phyloP scores from a whole-genome alignment of 768 basidiomycete genomes.

The Termitomyces sp. region DNA sequence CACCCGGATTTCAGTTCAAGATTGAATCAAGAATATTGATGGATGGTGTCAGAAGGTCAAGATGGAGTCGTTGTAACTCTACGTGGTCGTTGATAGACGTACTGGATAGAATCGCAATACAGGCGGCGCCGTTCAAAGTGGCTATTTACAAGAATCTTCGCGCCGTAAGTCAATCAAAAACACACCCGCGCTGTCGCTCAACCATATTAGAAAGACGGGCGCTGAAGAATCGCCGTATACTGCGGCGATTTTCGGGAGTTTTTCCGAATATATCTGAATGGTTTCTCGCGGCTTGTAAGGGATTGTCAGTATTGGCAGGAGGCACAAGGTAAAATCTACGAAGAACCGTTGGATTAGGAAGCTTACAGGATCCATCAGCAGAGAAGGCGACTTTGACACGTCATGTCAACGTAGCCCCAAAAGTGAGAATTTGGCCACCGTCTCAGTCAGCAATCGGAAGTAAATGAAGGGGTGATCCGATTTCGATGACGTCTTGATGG shows the following conservation, averaged over 20 bases:
- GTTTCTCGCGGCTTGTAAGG: background rate
- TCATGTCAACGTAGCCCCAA: slow-evolving; percentile 17
- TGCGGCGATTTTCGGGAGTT: background rate
- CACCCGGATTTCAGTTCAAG: background rate
- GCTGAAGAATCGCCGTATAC: no score
- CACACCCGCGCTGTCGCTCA: background rate
- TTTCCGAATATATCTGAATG: background rate
- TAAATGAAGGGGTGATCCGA: slow-evolving; percentile 2
- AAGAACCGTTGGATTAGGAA: background rate
- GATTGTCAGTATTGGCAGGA: slow-evolving; percentile 1
- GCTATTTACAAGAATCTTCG: background rate
- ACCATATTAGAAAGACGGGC: background rate
- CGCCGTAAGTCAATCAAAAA: no score
- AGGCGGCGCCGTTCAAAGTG: background rate
- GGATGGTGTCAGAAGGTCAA: slow-evolving; percentile 5
- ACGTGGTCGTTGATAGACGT: background rate
- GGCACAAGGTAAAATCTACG: slow-evolving; percentile 3
- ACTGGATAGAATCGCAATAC: background rate
- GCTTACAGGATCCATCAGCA: slow-evolving; percentile 10
- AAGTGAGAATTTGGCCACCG: background rate
- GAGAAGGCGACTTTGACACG: slow-evolving; percentile 14
- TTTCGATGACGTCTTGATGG: background rate
- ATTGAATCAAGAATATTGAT: background rate
- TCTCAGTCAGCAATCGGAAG: background rate
- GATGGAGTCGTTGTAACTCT: slow-evolving; percentile 2